These are phyloP conservation scores for Yamadazyma triangularis DNA, from an alignment of 1,139 yeast genomes.

Conservation along the genomic window DNA sequence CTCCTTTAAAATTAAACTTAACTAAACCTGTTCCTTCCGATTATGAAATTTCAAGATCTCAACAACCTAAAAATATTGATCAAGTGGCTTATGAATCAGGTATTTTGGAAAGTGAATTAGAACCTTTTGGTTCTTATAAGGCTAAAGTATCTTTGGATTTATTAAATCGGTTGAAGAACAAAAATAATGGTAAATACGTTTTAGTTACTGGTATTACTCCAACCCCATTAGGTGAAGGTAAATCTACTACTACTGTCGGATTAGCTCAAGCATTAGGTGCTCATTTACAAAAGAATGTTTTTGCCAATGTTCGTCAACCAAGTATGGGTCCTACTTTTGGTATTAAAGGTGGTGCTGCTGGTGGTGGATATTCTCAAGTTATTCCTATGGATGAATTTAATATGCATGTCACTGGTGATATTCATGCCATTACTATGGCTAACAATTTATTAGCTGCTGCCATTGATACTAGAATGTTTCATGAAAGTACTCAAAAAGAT, in stretches of 20 bases:
- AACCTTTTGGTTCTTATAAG: conserved; percentile 87
- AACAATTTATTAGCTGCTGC: conserved; percentile 96
- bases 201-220: conserved; percentile 98
- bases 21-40: conserved; percentile 89
- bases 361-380: conserved; percentile 98
- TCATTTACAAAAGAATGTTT: conserved; percentile 77
- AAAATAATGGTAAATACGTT: conserved; percentile 81
- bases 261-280: conserved; percentile 96
- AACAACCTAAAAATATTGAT: conserved; percentile 78
- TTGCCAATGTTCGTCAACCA: conserved; percentile 97
- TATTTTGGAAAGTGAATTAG: conserved; percentile 75
- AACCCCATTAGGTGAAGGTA: conserved; percentile 98
- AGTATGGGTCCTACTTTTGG: conserved; percentile 99
- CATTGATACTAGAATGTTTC: conserved; percentile 96
- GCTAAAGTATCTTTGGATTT: conserved; percentile 82
- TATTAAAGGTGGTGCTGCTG: conserved; percentile 99
- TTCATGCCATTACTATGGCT: conserved; percentile 95
- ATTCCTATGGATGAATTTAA: conserved; percentile 99
- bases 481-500: conserved; percentile 90
- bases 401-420: conserved; percentile 97
- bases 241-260: conserved; percentile 95
- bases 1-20: conserved; percentile 63
- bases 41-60: conserved; percentile 86
- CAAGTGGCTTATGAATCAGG: conserved; percentile 85
- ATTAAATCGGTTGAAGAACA: conserved; percentile 65